Conservation (phyloP, 768 basidiomycete genomes). For the Mycena galericulata region DNA sequence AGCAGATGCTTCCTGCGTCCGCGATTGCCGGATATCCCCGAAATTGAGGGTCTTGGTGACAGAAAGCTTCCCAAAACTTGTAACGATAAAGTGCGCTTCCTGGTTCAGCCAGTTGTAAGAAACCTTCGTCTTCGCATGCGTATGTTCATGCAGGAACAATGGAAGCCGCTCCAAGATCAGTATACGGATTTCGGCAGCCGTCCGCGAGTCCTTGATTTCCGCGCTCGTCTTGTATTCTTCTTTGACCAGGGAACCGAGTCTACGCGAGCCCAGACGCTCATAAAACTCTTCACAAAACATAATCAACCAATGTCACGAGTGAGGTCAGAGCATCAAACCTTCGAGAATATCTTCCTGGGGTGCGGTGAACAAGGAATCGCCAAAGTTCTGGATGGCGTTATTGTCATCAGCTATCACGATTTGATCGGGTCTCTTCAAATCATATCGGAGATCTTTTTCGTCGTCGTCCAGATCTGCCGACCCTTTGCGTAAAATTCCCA, state of each 20-base stretch:
- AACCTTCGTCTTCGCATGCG: constrained; percentile 70
- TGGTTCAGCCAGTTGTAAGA: constrained; percentile 75
- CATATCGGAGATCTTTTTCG: constrained; percentile 67
- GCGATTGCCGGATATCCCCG: constrained; percentile 60
- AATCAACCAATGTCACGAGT: not conserved
- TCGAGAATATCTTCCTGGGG: constrained; percentile 94
- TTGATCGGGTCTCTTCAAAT: constrained; percentile 75
- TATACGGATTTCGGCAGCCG: constrained; percentile 63
- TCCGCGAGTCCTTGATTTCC: constrained; percentile 62
- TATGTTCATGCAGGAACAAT: constrained; percentile 92
- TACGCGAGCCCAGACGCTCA: constrained; percentile 75
- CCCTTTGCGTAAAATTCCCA: constrained; percentile 76
- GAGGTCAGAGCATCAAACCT: constrained; percentile 53
- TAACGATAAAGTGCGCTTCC: constrained; percentile 76
- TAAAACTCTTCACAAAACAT: constrained; percentile 71
- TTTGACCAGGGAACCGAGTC: constrained; percentile 77
- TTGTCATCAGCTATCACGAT: constrained; percentile 91
- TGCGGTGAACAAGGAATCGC: constrained; percentile 78
- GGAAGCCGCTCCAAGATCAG: constrained; percentile 88
- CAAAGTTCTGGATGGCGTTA: constrained; percentile 83
- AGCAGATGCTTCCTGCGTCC: constrained; percentile 79
- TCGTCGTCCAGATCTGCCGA: constrained; percentile 41
- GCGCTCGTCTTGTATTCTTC: constrained; percentile 78
- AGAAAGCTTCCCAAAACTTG: constrained; percentile 70
- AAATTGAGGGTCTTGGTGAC: constrained; percentile 72